A percentile compares a stretch with the other conserved stretches of the same genome.
phyloP scores from a whole-genome alignment of 2,329 filamentous ascomycete genomes.

The Talaromyces sp. region DNA sequence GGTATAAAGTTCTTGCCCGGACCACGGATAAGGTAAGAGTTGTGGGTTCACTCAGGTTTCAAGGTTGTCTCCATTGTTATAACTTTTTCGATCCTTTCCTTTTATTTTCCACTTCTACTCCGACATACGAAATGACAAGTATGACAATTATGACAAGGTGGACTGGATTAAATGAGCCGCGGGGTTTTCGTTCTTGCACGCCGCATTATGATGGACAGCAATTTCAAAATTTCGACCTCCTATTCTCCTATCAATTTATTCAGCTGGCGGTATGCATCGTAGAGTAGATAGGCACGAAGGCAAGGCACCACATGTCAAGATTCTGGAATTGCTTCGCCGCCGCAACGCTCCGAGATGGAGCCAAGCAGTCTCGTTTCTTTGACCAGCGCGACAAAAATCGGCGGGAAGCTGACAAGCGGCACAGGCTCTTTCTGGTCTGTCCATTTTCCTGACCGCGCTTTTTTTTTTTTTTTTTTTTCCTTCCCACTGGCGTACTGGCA shows the following conservation, averaged over 20 bases:
- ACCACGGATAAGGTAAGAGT: conserved; percentile 25
- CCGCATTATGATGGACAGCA: conserved; percentile 2
- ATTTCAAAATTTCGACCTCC: not conserved
- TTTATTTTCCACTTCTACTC: not conserved
- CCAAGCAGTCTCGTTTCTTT: conserved; percentile 9
- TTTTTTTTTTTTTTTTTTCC: not conserved
- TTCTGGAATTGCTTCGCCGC: conserved; percentile 11
- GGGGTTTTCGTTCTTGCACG: not conserved
- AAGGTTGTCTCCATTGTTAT: conserved; percentile 9
- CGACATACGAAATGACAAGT: not conserved
- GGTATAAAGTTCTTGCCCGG: conserved; percentile 32
- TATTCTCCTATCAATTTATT: conserved; percentile 8
- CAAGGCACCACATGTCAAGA: not conserved
- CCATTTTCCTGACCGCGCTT: not conserved
- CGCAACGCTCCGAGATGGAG: conserved; percentile 8
- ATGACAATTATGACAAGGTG: conserved; percentile 1
- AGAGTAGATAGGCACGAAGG: not conserved
- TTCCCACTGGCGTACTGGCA: not conserved
- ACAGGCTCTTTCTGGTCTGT: conserved; percentile 1
- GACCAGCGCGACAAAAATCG: not conserved
- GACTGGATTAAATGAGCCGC: not conserved
- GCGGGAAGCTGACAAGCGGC: conserved; percentile 15
- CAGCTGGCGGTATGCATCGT: conserved; percentile 3
- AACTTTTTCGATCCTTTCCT: not conserved
- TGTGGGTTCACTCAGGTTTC: not conserved